phyloP scores from a whole-genome alignment of 805 yeast species.

The Starmerella sp. region DNA sequence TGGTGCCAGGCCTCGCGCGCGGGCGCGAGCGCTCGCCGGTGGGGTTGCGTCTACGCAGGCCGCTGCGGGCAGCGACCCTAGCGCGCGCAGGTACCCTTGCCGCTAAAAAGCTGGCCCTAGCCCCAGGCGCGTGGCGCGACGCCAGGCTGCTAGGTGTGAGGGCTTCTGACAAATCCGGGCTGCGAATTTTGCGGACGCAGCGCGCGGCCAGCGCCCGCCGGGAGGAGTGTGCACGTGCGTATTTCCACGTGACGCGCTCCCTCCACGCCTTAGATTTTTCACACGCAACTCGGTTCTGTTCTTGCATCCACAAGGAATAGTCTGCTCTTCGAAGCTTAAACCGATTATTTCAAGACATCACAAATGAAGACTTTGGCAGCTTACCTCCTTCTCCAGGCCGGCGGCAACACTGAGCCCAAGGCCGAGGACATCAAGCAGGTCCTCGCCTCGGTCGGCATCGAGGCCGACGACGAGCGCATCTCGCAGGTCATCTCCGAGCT shows the following conservation, averaged over 20 bases:
- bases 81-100: not conserved
- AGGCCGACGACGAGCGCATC: constrained; percentile 83
- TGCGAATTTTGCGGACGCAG: not conserved
- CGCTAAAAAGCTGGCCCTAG: not conserved
- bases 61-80: not conserved
- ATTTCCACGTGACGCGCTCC: not conserved
- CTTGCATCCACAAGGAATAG: constrained; percentile 52
- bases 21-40: no score
- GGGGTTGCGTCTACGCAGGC: no score
- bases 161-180: not conserved
- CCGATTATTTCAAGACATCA: constrained; percentile 28
- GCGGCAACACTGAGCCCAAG: constrained; percentile 91
- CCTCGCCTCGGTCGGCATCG: constrained; percentile 90
- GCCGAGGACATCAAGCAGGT: constrained; percentile 82
- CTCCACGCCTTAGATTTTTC: constrained; percentile 14
- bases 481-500: constrained; percentile 68
- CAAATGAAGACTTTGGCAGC: constrained; percentile 97
- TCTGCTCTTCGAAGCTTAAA: constrained; percentile 42
- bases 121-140: not conserved
- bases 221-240: not conserved
- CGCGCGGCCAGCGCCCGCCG: not conserved
- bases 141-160: not conserved
- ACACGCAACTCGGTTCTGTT: not conserved
- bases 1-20: no score
- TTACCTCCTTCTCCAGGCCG: constrained; percentile 93